These are phyloP conservation scores for Trifolium fragiferum DNA, from an alignment of 306 rosid genomes.

Conservation along the genomic window DNA sequence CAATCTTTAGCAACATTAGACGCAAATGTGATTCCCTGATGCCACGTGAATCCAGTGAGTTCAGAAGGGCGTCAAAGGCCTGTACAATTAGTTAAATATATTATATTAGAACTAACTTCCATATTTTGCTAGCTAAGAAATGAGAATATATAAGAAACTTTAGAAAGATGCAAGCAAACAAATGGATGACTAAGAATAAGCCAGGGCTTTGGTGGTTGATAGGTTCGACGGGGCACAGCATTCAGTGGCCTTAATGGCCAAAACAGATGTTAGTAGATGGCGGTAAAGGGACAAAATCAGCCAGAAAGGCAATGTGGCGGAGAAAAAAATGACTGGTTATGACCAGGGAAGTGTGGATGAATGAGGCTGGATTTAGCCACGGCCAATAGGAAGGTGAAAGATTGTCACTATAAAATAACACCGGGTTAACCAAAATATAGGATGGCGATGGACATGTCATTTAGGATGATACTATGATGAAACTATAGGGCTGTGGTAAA, in stretches of 20 bases:
- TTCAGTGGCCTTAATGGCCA: neutral
- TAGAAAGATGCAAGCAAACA: neutral
- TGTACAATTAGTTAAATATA: constrained; percentile 42
- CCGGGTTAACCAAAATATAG: neutral
- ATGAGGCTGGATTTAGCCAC: constrained; percentile 5
- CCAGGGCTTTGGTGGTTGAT: neutral
- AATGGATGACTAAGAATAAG: neutral
- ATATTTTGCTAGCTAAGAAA: neutral
- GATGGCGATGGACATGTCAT: too few relatives aligned
- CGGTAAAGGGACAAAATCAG: neutral
- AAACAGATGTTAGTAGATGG: neutral
- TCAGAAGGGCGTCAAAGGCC: constrained; percentile 84
- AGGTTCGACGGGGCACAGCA: neutral
- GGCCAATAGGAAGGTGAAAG: neutral
- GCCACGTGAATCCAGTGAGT: constrained; percentile 86
- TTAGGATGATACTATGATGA: neutral
- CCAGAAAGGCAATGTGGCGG: constrained; percentile 2
- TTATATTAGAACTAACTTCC: neutral
- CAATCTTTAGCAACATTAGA: constrained; percentile 86
- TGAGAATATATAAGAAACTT: neutral
- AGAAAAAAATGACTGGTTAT: neutral
- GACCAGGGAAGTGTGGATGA: neutral
- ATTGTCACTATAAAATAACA: neutral
- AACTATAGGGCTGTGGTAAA: neutral
- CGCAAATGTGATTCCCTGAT: constrained; percentile 93